These are phyloP conservation scores for Xylaria intraflava DNA, from an alignment of 495 filamentous ascomycete genomes.

Conservation along the genomic window DNA sequence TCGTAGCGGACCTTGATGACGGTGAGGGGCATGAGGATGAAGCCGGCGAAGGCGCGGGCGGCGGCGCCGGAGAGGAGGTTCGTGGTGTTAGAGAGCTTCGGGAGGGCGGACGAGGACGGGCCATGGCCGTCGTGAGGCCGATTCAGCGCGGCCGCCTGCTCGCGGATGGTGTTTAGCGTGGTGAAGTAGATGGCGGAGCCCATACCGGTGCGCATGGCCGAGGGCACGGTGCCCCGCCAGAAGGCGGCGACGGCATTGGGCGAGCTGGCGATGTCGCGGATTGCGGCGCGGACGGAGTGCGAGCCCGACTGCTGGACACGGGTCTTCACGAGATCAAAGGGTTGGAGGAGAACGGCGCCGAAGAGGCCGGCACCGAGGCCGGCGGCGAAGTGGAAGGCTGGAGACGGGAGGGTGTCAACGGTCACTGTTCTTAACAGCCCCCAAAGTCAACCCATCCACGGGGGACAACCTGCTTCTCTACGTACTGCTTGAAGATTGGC, in stretches of 20 bases:
- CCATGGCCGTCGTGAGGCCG: conserved; percentile 20
- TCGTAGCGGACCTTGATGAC: conserved; percentile 97
- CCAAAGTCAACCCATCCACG: too few species aligned
- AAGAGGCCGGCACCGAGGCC: conserved; percentile 81
- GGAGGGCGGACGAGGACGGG: conserved; percentile 61
- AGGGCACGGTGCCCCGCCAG: conserved; percentile 92
- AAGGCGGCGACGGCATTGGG: conserved; percentile 56
- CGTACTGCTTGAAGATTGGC: conserved; percentile 26
- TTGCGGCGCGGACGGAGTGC: conserved; percentile 58
- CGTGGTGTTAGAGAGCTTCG: conserved; percentile 73
- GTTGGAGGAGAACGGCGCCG: conserved; percentile 86
- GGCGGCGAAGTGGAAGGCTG: conserved; percentile 77
- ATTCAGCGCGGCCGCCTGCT: conserved; percentile 51
- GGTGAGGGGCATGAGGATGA: conserved; percentile 93
- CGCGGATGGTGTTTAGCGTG: conserved; percentile 72
- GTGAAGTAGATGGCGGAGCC: conserved; percentile 95
- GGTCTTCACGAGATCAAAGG: conserved; percentile 93
- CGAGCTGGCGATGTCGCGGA: conserved; percentile 61
- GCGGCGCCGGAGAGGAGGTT: conserved; percentile 81
- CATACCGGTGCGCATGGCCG: conserved; percentile 83
- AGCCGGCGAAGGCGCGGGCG: conserved; percentile 76
- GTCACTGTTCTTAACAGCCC: too few species aligned
- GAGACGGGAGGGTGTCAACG: conserved; percentile 1
- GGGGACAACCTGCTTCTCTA: too few species aligned
- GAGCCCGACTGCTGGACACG: conserved; percentile 75